Percentiles rank a stretch among this genome's conserved stretches.
Conservation (phyloP, 345 rosid species). For the Camelina hispida region DNA sequence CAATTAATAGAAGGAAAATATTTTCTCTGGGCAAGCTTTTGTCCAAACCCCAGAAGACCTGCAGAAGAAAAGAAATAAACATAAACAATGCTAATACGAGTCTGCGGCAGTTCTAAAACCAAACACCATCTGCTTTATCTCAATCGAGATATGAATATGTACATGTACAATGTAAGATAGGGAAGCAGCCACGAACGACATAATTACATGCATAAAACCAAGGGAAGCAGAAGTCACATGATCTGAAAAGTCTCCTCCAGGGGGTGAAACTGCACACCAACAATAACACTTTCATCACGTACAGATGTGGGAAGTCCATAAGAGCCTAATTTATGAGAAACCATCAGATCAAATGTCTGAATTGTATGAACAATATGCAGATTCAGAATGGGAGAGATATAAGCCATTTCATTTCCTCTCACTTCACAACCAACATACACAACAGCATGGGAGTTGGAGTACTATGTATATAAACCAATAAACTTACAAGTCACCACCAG, state of each 20-base stretch:
- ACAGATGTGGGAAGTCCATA: slow-evolving; percentile 99
- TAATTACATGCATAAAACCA: slow-evolving; percentile 91
- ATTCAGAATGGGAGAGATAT: slow-evolving; percentile 29
- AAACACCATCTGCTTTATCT: slow-evolving; percentile 28
- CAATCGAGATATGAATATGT: slow-evolving; percentile 1
- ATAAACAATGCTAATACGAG: not conserved
- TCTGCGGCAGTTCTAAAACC: slow-evolving; percentile 5
- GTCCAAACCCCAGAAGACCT: slow-evolving; percentile 99
- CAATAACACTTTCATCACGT: slow-evolving; percentile 98
- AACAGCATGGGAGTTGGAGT: slow-evolving; percentile 96
- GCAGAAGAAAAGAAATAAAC: slow-evolving; percentile 28
- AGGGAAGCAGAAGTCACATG: slow-evolving; percentile 99
- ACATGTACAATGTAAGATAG: not conserved
- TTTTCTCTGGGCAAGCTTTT: slow-evolving; percentile 98
- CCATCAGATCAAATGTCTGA: slow-evolving; percentile 20
- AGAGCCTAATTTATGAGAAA: slow-evolving; percentile 67
- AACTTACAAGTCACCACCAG: no score
- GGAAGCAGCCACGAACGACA: slow-evolving; percentile 16
- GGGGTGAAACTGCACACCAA: slow-evolving; percentile 99
- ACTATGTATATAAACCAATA: slow-evolving; percentile 49
- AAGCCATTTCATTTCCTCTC: slow-evolving; percentile 99
- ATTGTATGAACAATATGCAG: slow-evolving; percentile 16
- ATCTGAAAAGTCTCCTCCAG: slow-evolving; percentile 99
- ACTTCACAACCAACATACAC: slow-evolving; percentile 99
- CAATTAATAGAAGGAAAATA: slow-evolving; percentile 99